Conservation (phyloP, 2,329 filamentous ascomycete genomes). For the Botrytis galanthina region DNA sequence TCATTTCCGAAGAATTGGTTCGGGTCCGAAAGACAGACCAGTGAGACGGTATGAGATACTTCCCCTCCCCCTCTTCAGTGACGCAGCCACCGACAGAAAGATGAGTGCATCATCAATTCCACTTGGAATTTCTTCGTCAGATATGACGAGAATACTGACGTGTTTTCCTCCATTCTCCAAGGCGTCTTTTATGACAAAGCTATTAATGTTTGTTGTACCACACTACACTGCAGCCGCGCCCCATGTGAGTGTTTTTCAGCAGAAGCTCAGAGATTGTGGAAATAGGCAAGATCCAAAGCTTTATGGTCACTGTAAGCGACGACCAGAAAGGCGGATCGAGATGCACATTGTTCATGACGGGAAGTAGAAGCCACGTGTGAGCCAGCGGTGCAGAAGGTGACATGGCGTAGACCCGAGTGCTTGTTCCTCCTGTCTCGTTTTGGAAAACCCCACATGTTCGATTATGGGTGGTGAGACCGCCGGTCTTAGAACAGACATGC, state of each 20-base stretch:
- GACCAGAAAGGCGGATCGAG: neutral
- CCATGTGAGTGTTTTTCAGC: neutral
- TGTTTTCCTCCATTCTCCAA: neutral
- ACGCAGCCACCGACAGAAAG: neutral
- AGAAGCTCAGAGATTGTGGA: neutral
- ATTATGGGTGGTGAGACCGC: neutral
- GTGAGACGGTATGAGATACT: neutral
- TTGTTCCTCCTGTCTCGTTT: neutral
- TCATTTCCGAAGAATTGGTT: neutral
- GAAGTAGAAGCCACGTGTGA: neutral
- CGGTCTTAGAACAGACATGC: neutral
- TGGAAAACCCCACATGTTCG: neutral
- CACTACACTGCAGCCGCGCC: neutral
- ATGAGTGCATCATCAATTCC: neutral
- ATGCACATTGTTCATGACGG: neutral
- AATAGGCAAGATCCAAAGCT: no score
- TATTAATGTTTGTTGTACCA: neutral
- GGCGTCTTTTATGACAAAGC: neutral
- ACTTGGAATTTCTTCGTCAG: neutral
- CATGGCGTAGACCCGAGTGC: neutral
- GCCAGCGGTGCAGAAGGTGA: neutral
- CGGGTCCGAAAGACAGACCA: neutral
- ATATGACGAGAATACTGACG: neutral
- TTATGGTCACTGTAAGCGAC: neutral
- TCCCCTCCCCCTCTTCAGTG: neutral